Evolutionary conservation across 148 eudicot genomes (phyloP), one percentile per base, ranked within the genome.

Genomic region (Salicornia ramosissima): DNA sequence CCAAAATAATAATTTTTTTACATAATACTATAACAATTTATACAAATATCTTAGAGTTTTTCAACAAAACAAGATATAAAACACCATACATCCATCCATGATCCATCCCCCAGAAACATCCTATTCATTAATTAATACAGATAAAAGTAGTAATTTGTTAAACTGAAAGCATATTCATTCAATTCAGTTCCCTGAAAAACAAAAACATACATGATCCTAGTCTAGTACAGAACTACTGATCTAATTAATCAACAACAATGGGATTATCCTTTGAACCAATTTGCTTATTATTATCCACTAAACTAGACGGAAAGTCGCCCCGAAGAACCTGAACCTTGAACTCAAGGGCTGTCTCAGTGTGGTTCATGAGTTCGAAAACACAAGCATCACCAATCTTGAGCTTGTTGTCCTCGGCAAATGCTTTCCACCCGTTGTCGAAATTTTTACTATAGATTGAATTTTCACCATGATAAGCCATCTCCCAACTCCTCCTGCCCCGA

Each of bases 331-430:
- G 84, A 72, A 85, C 88, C 69, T 68, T 79, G 67, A 81, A 75
- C 76, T 73, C 74, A 73, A 81, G 24, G 10, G 28, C 6, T 7
- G 19, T 40, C 10, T 25, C 30, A 64, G 52, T 77, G 33, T 15
- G 47, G n/a, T 79, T 80, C 77, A 76, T 25, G 42, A 78, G 73
- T 67, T 86, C 86, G 53, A 86, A 82, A 2, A 83, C 63, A 73
- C 85, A 82, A 19, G 68, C 83, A 74, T 86, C 90, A 39, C 87
- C 90, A n/a, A 34, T 36, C 26, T 75, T 63, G 30, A 86, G 82
- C 50, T 72, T 46, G 36, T 82, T 86, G 36, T 81, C 90, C 33
- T 14, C 56, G 5, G 42, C 82, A 81, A 81, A 81, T 21, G 10
- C 14, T 58, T 43, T 81, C 89, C 89, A 86, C 15, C 51, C 47